Evolutionary conservation across 2,329 filamentous ascomycete species (phyloP).

Genomic region (Colletotrichum sp.): DNA sequence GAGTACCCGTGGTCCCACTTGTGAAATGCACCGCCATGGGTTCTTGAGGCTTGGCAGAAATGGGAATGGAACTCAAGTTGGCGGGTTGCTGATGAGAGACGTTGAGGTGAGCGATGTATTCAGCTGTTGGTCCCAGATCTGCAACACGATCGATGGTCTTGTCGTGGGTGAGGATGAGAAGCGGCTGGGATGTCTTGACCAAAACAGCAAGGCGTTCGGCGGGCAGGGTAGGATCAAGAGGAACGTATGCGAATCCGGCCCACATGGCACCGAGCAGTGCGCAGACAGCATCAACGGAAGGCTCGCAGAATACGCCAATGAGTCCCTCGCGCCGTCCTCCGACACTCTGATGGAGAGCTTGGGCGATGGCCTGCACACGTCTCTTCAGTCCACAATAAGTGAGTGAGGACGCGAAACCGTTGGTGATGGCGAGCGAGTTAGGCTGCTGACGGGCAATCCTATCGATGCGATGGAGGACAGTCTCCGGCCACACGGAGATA

Average conservation of each 20-base stretch:
- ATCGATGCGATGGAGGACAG: neutral
- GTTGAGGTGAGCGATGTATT: neutral
- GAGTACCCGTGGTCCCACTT: conserved; percentile 35
- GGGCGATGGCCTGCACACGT: neutral
- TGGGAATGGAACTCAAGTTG: neutral
- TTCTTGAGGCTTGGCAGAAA: neutral
- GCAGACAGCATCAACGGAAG: conserved; percentile 37
- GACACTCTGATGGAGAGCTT: neutral
- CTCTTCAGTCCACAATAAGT: neutral
- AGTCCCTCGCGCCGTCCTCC: neutral
- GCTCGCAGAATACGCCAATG: conserved; percentile 44
- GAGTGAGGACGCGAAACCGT: neutral
- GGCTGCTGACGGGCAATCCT: neutral
- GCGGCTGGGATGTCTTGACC: neutral
- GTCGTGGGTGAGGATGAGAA: neutral
- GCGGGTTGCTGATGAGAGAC: neutral
- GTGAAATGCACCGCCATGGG: conserved; percentile 12
- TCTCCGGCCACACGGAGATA: neutral
- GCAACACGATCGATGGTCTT: neutral
- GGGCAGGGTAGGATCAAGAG: conserved; percentile 38
- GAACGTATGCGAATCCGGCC: conserved; percentile 42
- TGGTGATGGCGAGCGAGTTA: neutral
- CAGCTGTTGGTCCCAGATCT: neutral
- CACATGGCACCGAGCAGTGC: conserved; percentile 45
- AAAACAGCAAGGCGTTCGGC: neutral